These are phyloP conservation scores for Fusarium tricinctum DNA, from an alignment of 2,329 filamentous ascomycete genomes.

Conservation along the genomic window DNA sequence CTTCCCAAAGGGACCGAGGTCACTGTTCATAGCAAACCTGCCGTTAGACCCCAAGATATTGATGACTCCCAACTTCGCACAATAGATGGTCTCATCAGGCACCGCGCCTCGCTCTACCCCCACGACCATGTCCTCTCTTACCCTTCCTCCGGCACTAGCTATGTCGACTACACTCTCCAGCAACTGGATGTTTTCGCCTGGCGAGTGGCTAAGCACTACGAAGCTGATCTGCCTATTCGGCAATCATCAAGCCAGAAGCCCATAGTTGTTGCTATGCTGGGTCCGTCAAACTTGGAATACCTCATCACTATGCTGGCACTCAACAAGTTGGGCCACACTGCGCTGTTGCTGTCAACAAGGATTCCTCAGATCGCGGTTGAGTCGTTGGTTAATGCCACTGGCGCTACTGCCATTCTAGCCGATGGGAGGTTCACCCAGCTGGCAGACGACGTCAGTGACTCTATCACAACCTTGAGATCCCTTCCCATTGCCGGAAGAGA, in stretches of 20 bases:
- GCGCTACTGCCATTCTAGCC: slow-evolving; percentile 35
- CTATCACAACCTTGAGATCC: slow-evolving; percentile 2
- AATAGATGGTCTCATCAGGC: not conserved
- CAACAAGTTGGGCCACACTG: slow-evolving; percentile 66
- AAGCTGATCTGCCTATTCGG: not conserved
- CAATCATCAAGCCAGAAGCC: slow-evolving; percentile 10
- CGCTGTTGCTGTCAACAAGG: slow-evolving; percentile 40
- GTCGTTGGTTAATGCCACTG: slow-evolving; percentile 30
- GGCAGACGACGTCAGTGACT: slow-evolving; percentile 27
- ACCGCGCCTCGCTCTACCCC: not conserved
- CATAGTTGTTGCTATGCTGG: slow-evolving; percentile 62
- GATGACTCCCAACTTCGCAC: slow-evolving; percentile 6
- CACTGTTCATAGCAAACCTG: not conserved
- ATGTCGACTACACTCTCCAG: slow-evolving; percentile 4
- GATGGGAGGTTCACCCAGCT: slow-evolving; percentile 20
- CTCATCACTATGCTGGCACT: slow-evolving; percentile 67
- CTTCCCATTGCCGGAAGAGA: not conserved
- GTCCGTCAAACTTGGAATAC: slow-evolving; percentile 67
- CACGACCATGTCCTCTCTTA: slow-evolving; percentile 7
- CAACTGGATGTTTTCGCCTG: slow-evolving; percentile 7
- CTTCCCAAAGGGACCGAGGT: not conserved
- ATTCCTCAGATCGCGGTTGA: slow-evolving; percentile 36
- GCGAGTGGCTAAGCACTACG: slow-evolving; percentile 5
- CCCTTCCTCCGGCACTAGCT: not conserved
- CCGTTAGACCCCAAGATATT: not conserved